phyloP scores from a whole-genome alignment of 495 filamentous ascomycete genomes.

The Letharia columbiana region DNA sequence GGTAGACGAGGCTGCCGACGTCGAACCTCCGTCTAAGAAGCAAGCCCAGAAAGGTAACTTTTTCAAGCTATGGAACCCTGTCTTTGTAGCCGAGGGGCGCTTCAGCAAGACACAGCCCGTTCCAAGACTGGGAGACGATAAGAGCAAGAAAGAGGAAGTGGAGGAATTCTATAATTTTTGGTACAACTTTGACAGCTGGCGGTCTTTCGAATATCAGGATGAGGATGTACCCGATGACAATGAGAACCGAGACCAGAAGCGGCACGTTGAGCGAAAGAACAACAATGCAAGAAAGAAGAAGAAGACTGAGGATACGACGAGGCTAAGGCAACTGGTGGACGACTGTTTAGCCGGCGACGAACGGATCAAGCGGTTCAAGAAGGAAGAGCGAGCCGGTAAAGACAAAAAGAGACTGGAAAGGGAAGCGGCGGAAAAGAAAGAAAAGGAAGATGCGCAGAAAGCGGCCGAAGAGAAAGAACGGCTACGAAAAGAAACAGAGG shows the following conservation, averaged over 20 bases:
- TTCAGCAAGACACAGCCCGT: conserved; percentile 89
- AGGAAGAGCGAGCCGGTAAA: conserved; percentile 83
- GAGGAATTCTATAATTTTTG: conserved; percentile 98
- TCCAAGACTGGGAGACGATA: conserved; percentile 73
- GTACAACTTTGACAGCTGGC: conserved; percentile 98
- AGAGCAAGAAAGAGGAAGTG: conserved; percentile 77
- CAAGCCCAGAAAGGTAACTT: conserved; percentile 73
- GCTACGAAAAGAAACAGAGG: conserved; percentile 72
- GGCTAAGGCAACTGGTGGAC: conserved; percentile 82
- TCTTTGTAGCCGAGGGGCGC: conserved; percentile 82
- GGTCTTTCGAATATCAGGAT: conserved; percentile 94
- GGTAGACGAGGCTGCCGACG: conserved; percentile 85
- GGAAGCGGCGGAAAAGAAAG: conserved; percentile 82
- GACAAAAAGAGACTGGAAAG: conserved; percentile 86
- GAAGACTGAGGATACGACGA: conserved; percentile 93
- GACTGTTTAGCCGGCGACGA: conserved; percentile 73
- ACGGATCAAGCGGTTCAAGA: conserved; percentile 92
- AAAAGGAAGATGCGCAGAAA: conserved; percentile 67
- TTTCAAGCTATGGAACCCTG: conserved; percentile 83
- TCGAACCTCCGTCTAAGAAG: conserved; percentile 89
- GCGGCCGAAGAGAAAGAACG: conserved; percentile 71
- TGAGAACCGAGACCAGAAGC: conserved; percentile 98
- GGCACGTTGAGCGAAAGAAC: conserved; percentile 96
- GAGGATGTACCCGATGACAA: conserved; percentile 98
- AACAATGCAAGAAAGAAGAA: conserved; percentile 95